Conservation (phyloP, 805 yeast genomes). For the Teunomyces pallodes region DNA sequence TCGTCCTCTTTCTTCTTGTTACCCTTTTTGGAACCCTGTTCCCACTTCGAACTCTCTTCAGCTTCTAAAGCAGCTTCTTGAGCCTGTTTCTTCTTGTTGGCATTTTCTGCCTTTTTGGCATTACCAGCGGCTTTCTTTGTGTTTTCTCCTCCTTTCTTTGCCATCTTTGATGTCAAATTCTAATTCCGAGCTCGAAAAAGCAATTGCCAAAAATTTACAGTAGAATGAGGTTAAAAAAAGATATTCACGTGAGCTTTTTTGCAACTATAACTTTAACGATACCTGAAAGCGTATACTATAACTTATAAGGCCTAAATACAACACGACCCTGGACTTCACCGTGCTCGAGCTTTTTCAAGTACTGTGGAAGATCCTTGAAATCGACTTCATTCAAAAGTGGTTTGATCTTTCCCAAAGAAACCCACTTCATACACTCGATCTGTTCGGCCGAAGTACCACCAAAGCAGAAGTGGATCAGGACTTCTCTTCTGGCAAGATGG, state of each 20-base stretch:
- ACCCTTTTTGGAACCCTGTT: conserved; percentile 65
- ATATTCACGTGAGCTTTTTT: neutral
- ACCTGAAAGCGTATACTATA: neutral
- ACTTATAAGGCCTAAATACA: conserved; percentile 32
- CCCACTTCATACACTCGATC: conserved; percentile 42
- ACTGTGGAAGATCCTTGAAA: conserved; percentile 35
- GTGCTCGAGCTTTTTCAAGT: conserved; percentile 29
- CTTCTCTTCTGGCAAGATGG: conserved; percentile 41
- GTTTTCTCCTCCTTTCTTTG: conserved; percentile 47
- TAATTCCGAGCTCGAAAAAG: conserved; percentile 1
- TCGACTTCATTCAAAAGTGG: conserved; percentile 32
- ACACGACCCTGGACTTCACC: conserved; percentile 44
- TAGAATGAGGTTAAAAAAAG: neutral
- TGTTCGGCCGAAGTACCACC: conserved; percentile 48
- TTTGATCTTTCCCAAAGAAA: conserved; percentile 35
- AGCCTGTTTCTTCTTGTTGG: conserved; percentile 54
- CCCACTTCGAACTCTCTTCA: conserved; percentile 66
- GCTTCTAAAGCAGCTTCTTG: conserved; percentile 46
- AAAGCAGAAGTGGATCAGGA: conserved; percentile 36
- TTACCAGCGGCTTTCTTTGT: conserved; percentile 60
- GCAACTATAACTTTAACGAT: neutral
- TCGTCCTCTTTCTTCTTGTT: conserved; percentile 69
- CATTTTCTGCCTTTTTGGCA: conserved; percentile 65
- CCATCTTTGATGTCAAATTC: conserved; percentile 33
- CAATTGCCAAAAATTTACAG: neutral